Conservation (phyloP, 2,329 filamentous ascomycete genomes). For the Ceratocystis papillata region DNA sequence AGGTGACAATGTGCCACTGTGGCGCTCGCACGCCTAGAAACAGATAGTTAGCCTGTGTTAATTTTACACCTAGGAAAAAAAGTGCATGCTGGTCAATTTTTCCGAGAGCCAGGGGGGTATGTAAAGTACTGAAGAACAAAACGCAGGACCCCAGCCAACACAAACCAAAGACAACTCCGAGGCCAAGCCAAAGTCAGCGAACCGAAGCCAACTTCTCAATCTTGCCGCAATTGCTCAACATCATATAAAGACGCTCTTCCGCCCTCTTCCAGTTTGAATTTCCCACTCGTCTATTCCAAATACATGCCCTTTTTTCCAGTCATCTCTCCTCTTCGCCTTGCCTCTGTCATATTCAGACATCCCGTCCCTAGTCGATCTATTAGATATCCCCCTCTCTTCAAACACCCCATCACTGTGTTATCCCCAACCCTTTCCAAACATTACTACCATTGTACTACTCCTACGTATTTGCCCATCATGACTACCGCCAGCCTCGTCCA, state of each 20-base stretch:
- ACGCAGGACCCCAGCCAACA: background rate
- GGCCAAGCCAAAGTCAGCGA: background rate
- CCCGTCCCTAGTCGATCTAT: background rate
- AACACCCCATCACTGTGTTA: background rate
- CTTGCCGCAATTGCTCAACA: constrained; percentile 10
- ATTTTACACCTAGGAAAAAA: constrained; percentile 17
- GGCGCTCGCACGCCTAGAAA: constrained; percentile 9
- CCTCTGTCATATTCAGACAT: background rate
- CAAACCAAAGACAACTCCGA: background rate
- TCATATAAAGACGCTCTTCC: constrained; percentile 21
- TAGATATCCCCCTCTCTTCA: background rate
- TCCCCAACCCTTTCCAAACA: constrained; percentile 6
- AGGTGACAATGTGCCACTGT: constrained; percentile 23
- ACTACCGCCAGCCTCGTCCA: constrained; percentile 39
- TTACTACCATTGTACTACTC: background rate
- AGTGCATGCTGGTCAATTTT: constrained; percentile 18
- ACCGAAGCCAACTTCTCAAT: constrained; percentile 4
- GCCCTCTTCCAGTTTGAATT: constrained; percentile 9
- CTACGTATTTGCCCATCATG: constrained; percentile 26
- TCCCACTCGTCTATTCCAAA: background rate
- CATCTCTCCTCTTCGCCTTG: background rate
- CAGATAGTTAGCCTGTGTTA: background rate
- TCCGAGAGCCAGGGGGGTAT: constrained; percentile 7
- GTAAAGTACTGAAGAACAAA: background rate
- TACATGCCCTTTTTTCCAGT: background rate